Percentiles rank a stretch among this genome's conserved stretches.
These are phyloP conservation scores for Moringa oleifera DNA, from an alignment of 345 rosid genomes.

Conservation along the genomic window DNA sequence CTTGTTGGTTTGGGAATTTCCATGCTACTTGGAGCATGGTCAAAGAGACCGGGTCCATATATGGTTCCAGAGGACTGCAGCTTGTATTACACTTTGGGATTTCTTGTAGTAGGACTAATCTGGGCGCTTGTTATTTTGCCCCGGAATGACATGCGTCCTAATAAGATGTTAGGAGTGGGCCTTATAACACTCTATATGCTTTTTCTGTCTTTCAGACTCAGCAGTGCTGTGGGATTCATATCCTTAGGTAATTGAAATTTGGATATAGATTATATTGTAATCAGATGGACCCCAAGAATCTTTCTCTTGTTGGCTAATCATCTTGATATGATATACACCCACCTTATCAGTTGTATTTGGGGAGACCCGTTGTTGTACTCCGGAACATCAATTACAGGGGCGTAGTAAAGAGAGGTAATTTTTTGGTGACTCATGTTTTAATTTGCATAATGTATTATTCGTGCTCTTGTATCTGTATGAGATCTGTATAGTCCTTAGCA, in stretches of 20 bases:
- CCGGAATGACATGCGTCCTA: conserved; percentile 69
- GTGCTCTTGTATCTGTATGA: no score
- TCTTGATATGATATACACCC: not conserved
- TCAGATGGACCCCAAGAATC: not conserved
- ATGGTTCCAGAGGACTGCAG: conserved; percentile 50
- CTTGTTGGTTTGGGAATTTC: conserved; percentile 78
- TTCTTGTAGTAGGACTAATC: conserved; percentile 51
- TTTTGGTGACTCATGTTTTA: not conserved
- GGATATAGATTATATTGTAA: conserved; percentile 1
- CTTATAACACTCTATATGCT: conserved; percentile 35
- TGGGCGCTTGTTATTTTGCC: conserved; percentile 67
- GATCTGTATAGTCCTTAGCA: no score
- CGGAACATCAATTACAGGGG: conserved; percentile 3
- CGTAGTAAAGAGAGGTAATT: not conserved
- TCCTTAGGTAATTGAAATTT: conserved; percentile 21
- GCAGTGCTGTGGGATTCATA: conserved; percentile 34
- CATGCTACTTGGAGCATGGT: conserved; percentile 69
- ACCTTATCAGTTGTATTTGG: not conserved
- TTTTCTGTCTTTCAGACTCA: conserved; percentile 35
- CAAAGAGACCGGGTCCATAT: conserved; percentile 45
- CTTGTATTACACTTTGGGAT: conserved; percentile 64
- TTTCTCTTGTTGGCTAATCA: conserved; percentile 1
- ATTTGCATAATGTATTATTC: no score
- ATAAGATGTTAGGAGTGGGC: conserved; percentile 43
- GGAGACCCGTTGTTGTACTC: conserved; percentile 1